phyloP scores from a whole-genome alignment of 2,329 filamentous ascomycete species.

The Chaetomium globosum region DNA sequence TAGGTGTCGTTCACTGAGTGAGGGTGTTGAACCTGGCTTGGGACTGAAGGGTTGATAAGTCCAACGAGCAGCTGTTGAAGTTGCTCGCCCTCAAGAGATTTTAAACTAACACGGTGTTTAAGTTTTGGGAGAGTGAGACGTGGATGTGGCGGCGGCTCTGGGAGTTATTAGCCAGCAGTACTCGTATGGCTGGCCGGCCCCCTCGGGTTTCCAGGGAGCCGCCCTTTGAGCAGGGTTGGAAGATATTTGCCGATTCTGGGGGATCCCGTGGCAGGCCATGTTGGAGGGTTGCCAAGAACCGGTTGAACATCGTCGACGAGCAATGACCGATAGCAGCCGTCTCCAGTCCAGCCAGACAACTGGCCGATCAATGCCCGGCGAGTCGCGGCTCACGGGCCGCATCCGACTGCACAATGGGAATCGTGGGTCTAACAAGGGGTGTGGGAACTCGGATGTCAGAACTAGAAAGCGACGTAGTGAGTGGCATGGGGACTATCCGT shows the following conservation, averaged over 20 bases:
- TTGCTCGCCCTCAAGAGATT: constrained; percentile 26
- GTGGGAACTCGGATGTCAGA: constrained; percentile 26
- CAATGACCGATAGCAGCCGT: constrained; percentile 13
- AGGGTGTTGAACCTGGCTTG: constrained; percentile 20
- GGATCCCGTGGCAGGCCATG: constrained; percentile 16
- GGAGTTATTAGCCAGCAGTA: constrained; percentile 20
- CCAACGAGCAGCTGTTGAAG: constrained; percentile 35
- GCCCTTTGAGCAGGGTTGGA: neutral
- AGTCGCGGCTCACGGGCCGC: neutral
- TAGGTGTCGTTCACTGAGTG: neutral
- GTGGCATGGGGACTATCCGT: neutral
- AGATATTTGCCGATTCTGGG: constrained; percentile 29
- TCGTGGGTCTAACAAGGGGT: constrained; percentile 19
- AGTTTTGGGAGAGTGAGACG: neutral
- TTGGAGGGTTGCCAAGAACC: constrained; percentile 23
- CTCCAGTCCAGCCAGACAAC: constrained; percentile 15
- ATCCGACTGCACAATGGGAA: neutral
- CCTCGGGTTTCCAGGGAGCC: neutral
- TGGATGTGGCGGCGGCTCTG: neutral
- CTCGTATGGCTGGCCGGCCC: neutral
- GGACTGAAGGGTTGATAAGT: neutral
- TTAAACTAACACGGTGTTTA: constrained; percentile 6
- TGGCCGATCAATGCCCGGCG: neutral
- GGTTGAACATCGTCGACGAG: constrained; percentile 25
- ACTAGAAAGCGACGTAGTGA: constrained; percentile 28